These are phyloP conservation scores for Hypoxylon sp. DNA, from an alignment of 2,329 filamentous ascomycete species.

Conservation along the genomic window DNA sequence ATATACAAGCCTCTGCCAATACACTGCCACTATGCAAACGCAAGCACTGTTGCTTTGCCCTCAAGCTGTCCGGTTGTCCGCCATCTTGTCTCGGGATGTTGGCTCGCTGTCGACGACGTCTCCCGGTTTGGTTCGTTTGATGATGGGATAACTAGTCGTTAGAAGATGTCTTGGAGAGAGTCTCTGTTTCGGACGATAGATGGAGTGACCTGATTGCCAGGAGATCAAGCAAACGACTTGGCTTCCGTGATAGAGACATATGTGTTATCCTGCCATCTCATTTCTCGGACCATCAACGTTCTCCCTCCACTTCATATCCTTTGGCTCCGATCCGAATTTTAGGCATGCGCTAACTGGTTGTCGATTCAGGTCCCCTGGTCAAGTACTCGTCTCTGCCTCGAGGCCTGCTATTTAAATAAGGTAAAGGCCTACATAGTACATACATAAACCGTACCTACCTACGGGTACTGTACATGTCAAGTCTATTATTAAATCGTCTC, in stretches of 20 bases:
- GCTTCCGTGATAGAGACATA: neutral
- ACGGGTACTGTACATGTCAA: neutral
- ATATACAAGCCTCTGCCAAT: conserved; percentile 12
- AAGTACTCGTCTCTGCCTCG: conserved; percentile 9
- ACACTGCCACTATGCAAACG: conserved; percentile 2
- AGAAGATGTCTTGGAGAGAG: too few relatives aligned
- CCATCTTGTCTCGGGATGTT: conserved; percentile 7
- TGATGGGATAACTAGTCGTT: too few relatives aligned
- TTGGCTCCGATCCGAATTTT: conserved; percentile 2
- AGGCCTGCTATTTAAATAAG: too few relatives aligned
- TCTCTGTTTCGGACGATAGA: too few relatives aligned
- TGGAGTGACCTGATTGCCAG: neutral
- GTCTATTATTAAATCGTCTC: conserved; percentile 6
- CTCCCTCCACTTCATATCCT: conserved; percentile 25
- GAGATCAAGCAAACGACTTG: neutral
- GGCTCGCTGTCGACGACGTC: conserved; percentile 5
- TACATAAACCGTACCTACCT: conserved; percentile 11
- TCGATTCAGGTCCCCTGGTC: conserved; percentile 30
- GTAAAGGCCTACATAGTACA: neutral
- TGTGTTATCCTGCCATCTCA: conserved; percentile 5
- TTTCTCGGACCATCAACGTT: conserved; percentile 15
- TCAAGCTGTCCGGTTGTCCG: neutral
- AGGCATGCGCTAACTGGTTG: conserved; percentile 12
- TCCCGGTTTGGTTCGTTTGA: conserved; percentile 5
- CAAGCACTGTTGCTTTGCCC: neutral